phyloP scores from a whole-genome alignment of 1,284 basidiomycete genomes.

The Cryptococcus hybrid region DNA sequence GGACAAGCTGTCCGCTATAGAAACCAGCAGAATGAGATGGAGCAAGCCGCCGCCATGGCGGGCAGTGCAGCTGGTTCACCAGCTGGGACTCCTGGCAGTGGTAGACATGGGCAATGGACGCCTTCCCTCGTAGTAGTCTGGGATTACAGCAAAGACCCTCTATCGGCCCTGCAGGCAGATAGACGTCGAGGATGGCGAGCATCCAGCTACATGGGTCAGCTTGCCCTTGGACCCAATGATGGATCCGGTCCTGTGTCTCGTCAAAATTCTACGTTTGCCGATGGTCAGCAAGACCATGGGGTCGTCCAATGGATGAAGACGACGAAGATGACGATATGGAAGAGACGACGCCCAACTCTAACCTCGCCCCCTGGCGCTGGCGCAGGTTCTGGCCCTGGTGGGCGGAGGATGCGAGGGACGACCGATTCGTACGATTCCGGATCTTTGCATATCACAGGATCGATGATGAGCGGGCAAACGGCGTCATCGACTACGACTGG shows the following conservation, averaged over 20 bases:
- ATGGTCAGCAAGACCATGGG: constrained; percentile 11
- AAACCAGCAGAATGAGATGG: constrained; percentile 15
- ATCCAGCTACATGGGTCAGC: constrained; percentile 14
- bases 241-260: constrained; percentile 5
- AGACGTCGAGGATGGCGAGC: constrained; percentile 31
- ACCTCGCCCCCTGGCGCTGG: too few relatives aligned
- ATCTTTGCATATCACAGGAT: neutral
- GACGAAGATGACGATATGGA: constrained; percentile 38
- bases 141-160: constrained; percentile 25
- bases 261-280: constrained; percentile 20
- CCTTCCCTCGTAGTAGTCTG: neutral
- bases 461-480: constrained; percentile 4
- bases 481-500: constrained; percentile 1
- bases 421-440: constrained; percentile 3
- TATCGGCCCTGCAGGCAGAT: constrained; percentile 26
- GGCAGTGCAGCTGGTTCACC: constrained; percentile 4
- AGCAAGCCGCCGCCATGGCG: neutral
- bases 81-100: neutral
- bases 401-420: constrained; percentile 8
- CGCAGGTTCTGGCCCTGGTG: neutral
- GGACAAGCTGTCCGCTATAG: constrained; percentile 35
- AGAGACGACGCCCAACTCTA: too few relatives aligned
- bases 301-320: constrained; percentile 12
- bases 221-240: neutral
- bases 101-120: neutral